A percentile compares a stretch with the other conserved stretches of the same genome.
Evolutionary conservation across 1,139 yeast genomes (phyloP).

Genomic region (Saccharomycopsis hybrid): DNA sequence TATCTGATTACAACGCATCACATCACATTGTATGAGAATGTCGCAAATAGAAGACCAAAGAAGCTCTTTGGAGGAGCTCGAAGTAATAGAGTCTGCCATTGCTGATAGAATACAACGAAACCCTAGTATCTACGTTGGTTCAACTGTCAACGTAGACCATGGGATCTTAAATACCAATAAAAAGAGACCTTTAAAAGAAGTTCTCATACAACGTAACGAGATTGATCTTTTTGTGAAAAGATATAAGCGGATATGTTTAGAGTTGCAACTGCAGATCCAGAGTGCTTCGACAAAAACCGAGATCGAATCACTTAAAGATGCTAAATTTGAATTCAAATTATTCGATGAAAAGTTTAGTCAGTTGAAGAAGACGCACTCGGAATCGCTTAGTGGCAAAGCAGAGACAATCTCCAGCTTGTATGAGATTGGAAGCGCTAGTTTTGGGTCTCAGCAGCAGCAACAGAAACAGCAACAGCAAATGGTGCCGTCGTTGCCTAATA

Average conservation of each 20-base stretch:
- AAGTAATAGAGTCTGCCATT: constrained; percentile 49
- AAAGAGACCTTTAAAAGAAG: constrained; percentile 36
- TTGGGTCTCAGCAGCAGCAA: no score
- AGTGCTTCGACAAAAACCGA: no score
- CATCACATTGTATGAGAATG: no score
- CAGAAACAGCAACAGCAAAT: no score
- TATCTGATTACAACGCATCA: no score
- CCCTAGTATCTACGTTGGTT: constrained; percentile 39
- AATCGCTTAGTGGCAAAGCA: constrained; percentile 6
- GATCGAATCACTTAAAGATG: no score
- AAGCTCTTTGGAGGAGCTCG: constrained; percentile 44
- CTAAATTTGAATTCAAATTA: constrained; percentile 28
- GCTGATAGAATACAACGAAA: constrained; percentile 42
- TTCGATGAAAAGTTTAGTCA: constrained; percentile 40
- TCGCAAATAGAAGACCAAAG: constrained; percentile 33
- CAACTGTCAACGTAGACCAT: constrained; percentile 24
- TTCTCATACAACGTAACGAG: constrained; percentile 63
- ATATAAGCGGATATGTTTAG: constrained; percentile 35
- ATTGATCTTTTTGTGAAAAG: constrained; percentile 45
- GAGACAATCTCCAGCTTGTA: neutral
- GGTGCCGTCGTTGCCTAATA: neutral
- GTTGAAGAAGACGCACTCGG: no score
- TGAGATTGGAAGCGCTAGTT: neutral
- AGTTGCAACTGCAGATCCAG: constrained; percentile 22
- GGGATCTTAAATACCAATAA: constrained; percentile 26